Evolutionary conservation across 345 rosid species (phyloP).

Genomic region (Anacardium occidentale): DNA sequence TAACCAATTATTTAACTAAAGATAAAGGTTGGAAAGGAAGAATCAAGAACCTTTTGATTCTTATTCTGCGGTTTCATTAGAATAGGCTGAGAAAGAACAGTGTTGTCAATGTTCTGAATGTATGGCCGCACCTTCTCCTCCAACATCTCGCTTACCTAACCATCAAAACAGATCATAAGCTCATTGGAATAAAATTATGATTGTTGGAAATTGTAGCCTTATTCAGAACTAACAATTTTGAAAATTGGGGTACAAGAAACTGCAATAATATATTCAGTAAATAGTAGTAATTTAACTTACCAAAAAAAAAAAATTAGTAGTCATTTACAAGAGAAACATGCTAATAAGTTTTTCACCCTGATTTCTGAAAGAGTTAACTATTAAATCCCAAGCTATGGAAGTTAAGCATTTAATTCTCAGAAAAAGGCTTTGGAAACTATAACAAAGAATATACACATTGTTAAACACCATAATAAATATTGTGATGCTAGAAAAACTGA

Average conservation of each 20-base stretch:
- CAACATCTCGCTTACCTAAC: slow-evolving; percentile 74
- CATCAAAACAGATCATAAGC: slow-evolving; percentile 11
- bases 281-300: not conserved
- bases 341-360: not conserved
- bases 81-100: slow-evolving; percentile 63
- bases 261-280: not conserved
- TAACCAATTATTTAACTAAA: not conserved
- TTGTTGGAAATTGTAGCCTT: not conserved
- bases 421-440: not conserved
- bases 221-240: not conserved
- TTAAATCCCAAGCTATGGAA: not conserved
- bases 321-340: not conserved
- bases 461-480: not conserved
- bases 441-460: not conserved
- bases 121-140: slow-evolving; percentile 81
- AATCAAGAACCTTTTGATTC: slow-evolving; percentile 40
- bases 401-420: not conserved
- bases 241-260: not conserved
- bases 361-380: not conserved
- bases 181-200: not conserved
- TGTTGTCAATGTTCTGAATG: slow-evolving; percentile 45
- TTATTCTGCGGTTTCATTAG: slow-evolving; percentile 46
- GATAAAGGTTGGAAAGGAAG: not conserved
- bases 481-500: not conserved
- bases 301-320: too few relatives aligned